A percentile compares a stretch with the other conserved stretches of the same genome.
phyloP scores from a whole-genome alignment of 225 moss, liverwort and hornwort species.

The Physcomitrium patens region DNA sequence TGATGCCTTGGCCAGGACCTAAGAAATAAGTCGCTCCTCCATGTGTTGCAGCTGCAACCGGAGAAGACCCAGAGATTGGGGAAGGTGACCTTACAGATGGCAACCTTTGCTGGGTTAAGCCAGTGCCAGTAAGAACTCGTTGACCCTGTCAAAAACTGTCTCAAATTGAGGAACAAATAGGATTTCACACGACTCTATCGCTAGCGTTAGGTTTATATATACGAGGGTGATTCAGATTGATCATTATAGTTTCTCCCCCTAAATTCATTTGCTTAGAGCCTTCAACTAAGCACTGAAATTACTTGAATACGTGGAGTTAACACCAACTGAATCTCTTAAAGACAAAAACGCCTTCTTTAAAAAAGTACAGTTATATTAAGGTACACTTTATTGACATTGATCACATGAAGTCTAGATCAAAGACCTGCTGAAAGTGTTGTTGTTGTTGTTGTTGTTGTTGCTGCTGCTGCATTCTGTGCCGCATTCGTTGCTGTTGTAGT shows the following conservation, averaged over 20 bases:
- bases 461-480: slow-evolving; percentile 72
- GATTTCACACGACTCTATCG: slow-evolving; percentile 26
- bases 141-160: slow-evolving; percentile 58
- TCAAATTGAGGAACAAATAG: slow-evolving; percentile 37
- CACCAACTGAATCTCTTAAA: background rate
- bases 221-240: slow-evolving; percentile 15
- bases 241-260: background rate
- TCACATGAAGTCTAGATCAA: slow-evolving; percentile 13
- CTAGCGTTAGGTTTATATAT: background rate
- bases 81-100: slow-evolving; percentile 77
- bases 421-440: slow-evolving; percentile 76
- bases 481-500: slow-evolving; percentile 76
- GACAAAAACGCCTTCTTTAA: background rate
- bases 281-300: slow-evolving; percentile 10
- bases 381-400: slow-evolving; percentile 19
- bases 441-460: slow-evolving; percentile 77
- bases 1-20: slow-evolving; percentile 85
- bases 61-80: slow-evolving; percentile 68
- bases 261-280: background rate
- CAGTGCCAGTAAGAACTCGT: slow-evolving; percentile 67
- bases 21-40: slow-evolving; percentile 94
- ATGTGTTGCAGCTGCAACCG: slow-evolving; percentile 79
- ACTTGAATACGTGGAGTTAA: slow-evolving; percentile 4
- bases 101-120: slow-evolving; percentile 71
- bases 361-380: background rate